These are phyloP conservation scores for Lipomyces orientalis DNA, from an alignment of 805 yeast genomes.

Conservation along the genomic window DNA sequence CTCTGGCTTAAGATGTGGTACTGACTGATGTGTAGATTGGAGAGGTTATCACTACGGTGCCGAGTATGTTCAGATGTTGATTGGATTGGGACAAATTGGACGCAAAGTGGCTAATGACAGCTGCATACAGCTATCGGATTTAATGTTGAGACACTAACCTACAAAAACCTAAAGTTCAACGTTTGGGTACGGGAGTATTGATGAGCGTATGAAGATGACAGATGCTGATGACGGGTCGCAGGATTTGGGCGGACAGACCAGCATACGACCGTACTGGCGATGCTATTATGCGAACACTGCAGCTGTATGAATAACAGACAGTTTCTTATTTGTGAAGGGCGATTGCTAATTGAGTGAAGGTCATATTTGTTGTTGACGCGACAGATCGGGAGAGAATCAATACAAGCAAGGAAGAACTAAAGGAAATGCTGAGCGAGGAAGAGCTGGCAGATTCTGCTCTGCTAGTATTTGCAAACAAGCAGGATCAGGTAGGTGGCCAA, in stretches of 20 bases:
- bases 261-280: conserved; percentile 91
- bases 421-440: conserved; percentile 77
- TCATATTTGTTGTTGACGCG: conserved; percentile 85
- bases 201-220: not conserved
- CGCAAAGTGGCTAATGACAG: not conserved
- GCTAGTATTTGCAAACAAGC: conserved; percentile 87
- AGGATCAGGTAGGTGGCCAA: conserved; percentile 66
- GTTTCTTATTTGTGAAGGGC: not conserved
- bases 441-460: conserved; percentile 80
- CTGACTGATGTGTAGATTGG: conserved; percentile 54
- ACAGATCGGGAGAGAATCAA: conserved; percentile 72
- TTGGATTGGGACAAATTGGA: not conserved
- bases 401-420: conserved; percentile 77
- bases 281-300: conserved; percentile 93
- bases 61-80: conserved; percentile 49
- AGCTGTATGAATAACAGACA: conserved; percentile 56
- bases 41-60: conserved; percentile 83
- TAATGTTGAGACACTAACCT: conserved; percentile 85
- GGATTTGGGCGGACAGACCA: conserved; percentile 94
- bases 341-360: conserved; percentile 11
- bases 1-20: not conserved
- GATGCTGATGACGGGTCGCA: not conserved
- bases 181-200: conserved; percentile 59
- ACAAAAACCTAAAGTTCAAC: conserved; percentile 79
- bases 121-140: conserved; percentile 51